Conservation (phyloP, 306 rosid genomes). For the Cucurbita maxima region DNA sequence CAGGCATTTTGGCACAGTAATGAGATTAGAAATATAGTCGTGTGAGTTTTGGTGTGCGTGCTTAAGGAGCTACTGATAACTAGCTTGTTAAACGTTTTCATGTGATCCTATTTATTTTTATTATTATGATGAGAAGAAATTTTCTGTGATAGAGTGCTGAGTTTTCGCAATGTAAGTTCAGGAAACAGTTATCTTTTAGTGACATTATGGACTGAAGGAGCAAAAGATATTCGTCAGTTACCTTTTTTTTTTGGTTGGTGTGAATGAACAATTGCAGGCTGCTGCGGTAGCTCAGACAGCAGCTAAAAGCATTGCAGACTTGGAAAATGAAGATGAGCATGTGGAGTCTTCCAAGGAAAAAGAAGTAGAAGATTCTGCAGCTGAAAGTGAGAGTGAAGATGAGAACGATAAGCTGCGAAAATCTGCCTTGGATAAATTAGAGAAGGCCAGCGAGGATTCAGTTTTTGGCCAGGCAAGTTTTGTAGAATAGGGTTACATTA, state of each 20-base stretch:
- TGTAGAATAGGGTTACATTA: not conserved
- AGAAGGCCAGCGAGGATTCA: conserved; percentile 86
- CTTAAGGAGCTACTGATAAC: not conserved
- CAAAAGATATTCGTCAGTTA: not conserved
- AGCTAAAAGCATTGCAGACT: conserved; percentile 58
- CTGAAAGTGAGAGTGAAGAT: conserved; percentile 34
- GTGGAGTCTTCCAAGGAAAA: conserved; percentile 43
- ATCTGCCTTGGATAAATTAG: conserved; percentile 72
- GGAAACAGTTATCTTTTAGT: not conserved
- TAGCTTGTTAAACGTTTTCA: not conserved
- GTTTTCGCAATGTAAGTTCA: not conserved
- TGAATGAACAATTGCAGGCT: conserved; percentile 40
- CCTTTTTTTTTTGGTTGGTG: not conserved
- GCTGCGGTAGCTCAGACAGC: conserved; percentile 80
- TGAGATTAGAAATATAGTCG: not conserved
- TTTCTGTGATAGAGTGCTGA: not conserved
- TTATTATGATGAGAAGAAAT: not conserved
- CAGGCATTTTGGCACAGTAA: not conserved
- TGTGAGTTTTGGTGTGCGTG: not conserved
- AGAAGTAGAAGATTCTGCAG: conserved; percentile 29
- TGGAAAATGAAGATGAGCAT: conserved; percentile 36
- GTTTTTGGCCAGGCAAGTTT: conserved; percentile 76
- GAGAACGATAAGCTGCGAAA: conserved; percentile 33
- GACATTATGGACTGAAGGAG: not conserved
- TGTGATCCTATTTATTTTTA: not conserved